These are phyloP conservation scores for Fusarium coffeatum DNA, from an alignment of 2,329 filamentous ascomycete species.

Conservation along the genomic window DNA sequence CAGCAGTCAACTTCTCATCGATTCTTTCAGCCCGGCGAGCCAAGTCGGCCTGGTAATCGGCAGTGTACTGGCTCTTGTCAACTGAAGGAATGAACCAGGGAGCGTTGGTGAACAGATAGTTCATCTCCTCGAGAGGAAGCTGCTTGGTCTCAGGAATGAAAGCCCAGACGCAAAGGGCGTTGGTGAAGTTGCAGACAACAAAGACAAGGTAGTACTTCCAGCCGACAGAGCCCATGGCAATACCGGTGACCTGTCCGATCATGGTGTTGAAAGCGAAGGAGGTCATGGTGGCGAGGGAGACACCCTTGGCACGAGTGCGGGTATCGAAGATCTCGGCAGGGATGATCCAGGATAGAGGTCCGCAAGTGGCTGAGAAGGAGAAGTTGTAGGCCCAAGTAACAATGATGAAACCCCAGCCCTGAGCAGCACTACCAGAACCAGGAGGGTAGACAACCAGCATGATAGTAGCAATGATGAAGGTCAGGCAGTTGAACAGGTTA, in stretches of 20 bases:
- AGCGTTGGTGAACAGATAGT: conserved; percentile 69
- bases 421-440: conserved; percentile 6
- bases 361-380: conserved; percentile 77
- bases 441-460: conserved; percentile 32
- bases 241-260: conserved; percentile 58
- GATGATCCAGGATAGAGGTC: conserved; percentile 71
- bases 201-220: conserved; percentile 62
- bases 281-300: conserved; percentile 78
- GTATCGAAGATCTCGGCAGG: conserved; percentile 83
- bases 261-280: conserved; percentile 82
- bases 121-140: conserved; percentile 75
- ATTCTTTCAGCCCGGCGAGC: conserved; percentile 62
- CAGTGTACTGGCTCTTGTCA: conserved; percentile 16
- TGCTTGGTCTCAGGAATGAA: conserved; percentile 74
- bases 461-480: conserved; percentile 51
- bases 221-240: conserved; percentile 54
- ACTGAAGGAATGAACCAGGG: conserved; percentile 23
- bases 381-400: conserved; percentile 86
- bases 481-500: conserved; percentile 74
- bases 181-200: conserved; percentile 69
- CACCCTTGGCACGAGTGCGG: conserved; percentile 78
- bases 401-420: conserved; percentile 71
- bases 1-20: conserved; percentile 19
- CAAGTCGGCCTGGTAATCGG: conserved; percentile 58
- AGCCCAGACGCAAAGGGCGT: conserved; percentile 66